phyloP scores from a whole-genome alignment of 176 grass and related monocot species.

The Stipa capillata region DNA sequence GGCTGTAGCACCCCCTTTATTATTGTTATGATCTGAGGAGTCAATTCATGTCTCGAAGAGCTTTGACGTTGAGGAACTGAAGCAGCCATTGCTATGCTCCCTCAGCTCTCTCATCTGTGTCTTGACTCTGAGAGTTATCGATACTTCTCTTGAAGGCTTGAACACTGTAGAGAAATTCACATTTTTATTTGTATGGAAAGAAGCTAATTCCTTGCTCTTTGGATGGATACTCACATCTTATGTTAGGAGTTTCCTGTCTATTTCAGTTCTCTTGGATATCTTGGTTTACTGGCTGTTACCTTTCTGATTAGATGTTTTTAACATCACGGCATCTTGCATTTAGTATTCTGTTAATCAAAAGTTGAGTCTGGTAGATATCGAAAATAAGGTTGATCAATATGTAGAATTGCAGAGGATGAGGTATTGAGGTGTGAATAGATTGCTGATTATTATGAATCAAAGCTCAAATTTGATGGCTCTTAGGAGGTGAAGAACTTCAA shows the following conservation, averaged over 20 bases:
- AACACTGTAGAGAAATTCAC: neutral
- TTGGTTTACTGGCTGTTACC: neutral
- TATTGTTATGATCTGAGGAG: conserved; percentile 3
- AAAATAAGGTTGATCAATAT: neutral
- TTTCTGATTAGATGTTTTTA: neutral
- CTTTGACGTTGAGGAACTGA: neutral
- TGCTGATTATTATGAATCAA: neutral
- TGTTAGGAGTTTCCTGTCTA: neutral
- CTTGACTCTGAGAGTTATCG: neutral
- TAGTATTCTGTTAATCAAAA: neutral
- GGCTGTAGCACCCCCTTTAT: neutral
- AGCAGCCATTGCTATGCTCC: neutral
- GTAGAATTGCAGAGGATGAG: neutral
- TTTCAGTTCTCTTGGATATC: neutral
- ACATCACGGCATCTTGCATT: neutral
- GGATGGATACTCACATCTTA: neutral
- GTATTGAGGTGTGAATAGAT: no score
- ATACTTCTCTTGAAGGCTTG: conserved; percentile 1
- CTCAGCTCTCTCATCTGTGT: neutral
- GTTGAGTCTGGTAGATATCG: neutral
- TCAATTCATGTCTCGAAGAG: neutral
- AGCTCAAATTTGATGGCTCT: neutral
- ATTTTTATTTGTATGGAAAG: neutral
- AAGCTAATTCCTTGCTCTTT: neutral
- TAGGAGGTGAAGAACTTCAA: neutral